Base-by-base conservation (phyloP, 257 asterid genomes). In the Solanum peruvianum region DNA sequence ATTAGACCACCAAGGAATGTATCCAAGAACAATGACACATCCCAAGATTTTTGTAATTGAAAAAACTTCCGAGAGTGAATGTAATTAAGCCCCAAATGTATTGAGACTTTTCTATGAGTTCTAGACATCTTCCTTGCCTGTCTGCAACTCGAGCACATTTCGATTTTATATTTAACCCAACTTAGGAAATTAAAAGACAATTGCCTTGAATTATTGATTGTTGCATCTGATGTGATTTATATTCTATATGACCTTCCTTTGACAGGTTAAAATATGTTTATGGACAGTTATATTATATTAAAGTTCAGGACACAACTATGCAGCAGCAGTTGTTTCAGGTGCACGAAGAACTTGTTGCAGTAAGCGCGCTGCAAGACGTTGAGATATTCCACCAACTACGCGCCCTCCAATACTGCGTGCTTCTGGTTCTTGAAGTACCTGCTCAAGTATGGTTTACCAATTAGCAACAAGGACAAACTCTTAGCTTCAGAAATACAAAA, bases 391-490 rank as follows among this genome's bases (percentile, higher is more conserved):
- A 87, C 98, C 99, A 89, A 95, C 94, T 70, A 95, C 97, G 80
- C 98, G 98, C 45, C 99, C 97, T 16, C 99, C 99, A 88, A 95
- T 95, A 82, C 83, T 87, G 37, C 95, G 95, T 71, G 95, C 99
- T 89, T 93, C 99, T 5, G 98, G 98, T 92, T 97, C 96, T 90
- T 94, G 98, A 90, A 97, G 96, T 58, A 97, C 96, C 99, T 97
- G 95, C 14, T 86, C 85, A 88, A 44, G 23, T 4, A 66, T 29
- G 58, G 31, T 86, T 84, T 31, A n/a, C 71, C 16, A 76, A 88
- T 92, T 52, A 92, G 89, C 89, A 75, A 16, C 14, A 80, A 44
- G 85, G 44, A 80, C 85, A 80, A 15, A 47, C 64, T 44, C 39
- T 25, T 56, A 78, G 16, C 39, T 44, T 56, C 84, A 45, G 56